Percentiles rank a stretch among this genome's conserved stretches.
These are phyloP conservation scores for Colletotrichum tamarilloi DNA, from an alignment of 2,329 filamentous ascomycete species.

Conservation along the genomic window DNA sequence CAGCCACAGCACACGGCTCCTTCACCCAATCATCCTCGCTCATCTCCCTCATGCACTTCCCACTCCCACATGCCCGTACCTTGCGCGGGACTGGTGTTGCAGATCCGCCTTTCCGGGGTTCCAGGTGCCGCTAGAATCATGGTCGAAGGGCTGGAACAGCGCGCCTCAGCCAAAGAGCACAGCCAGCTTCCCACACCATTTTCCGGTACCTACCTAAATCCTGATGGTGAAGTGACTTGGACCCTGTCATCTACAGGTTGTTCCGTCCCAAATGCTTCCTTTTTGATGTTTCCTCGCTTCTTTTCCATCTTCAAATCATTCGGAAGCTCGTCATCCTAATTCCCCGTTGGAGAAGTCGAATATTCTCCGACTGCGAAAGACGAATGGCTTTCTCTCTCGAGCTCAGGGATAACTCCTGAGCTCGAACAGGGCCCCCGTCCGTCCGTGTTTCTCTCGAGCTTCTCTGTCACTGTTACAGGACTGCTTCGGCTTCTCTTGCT, in stretches of 20 bases:
- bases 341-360: background rate
- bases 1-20: slow-evolving; percentile 4
- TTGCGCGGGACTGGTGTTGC: slow-evolving; percentile 28
- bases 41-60: background rate
- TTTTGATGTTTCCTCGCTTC: background rate
- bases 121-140: slow-evolving; percentile 27
- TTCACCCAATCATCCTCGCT: slow-evolving; percentile 16
- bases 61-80: slow-evolving; percentile 24
- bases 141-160: slow-evolving; percentile 4
- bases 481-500: slow-evolving; percentile 52
- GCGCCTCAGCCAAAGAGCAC: background rate
- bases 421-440: slow-evolving; percentile 23
- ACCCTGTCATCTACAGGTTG: background rate
- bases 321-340: background rate
- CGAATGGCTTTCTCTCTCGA: background rate
- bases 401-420: background rate
- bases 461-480: slow-evolving; percentile 45
- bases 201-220: background rate
- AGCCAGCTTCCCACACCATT: background rate
- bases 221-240: background rate
- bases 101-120: slow-evolving; percentile 33
- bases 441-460: slow-evolving; percentile 41
- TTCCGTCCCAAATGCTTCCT: background rate
- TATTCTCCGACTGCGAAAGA: background rate
- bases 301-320: background rate